These are phyloP conservation scores for Teratosphaeria destructans DNA, from an alignment of 2,329 filamentous ascomycete genomes.

Conservation along the genomic window DNA sequence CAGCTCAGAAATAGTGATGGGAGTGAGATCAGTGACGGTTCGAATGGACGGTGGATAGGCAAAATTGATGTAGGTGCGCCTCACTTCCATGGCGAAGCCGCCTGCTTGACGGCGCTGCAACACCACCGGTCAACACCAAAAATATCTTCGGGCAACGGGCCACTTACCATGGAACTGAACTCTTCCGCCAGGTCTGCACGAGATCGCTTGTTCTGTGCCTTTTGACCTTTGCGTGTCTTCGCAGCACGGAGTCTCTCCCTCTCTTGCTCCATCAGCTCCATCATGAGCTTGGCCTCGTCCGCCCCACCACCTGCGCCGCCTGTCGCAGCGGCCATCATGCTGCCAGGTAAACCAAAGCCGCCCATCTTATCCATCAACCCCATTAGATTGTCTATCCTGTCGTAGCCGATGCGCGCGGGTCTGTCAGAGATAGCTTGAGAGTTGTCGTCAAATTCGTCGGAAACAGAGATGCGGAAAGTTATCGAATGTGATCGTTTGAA, in stretches of 20 bases:
- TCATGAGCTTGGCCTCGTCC: background rate
- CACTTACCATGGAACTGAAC: background rate
- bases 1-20: conserved; percentile 12
- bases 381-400: background rate
- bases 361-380: background rate
- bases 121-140: background rate
- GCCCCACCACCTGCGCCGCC: background rate
- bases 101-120: background rate
- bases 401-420: background rate
- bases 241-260: background rate
- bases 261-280: background rate
- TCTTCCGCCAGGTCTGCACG: background rate
- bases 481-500: background rate
- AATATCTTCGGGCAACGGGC: background rate
- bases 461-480: background rate
- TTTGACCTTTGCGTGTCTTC: conserved; percentile 1
- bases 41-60: conserved; percentile 13
- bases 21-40: conserved; percentile 7
- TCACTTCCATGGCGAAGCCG: background rate
- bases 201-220: background rate
- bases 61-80: conserved; percentile 6
- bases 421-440: background rate
- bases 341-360: background rate
- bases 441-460: background rate
- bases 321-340: background rate